Conservation (phyloP, 768 basidiomycete genomes). For the Pleurotus djamor region DNA sequence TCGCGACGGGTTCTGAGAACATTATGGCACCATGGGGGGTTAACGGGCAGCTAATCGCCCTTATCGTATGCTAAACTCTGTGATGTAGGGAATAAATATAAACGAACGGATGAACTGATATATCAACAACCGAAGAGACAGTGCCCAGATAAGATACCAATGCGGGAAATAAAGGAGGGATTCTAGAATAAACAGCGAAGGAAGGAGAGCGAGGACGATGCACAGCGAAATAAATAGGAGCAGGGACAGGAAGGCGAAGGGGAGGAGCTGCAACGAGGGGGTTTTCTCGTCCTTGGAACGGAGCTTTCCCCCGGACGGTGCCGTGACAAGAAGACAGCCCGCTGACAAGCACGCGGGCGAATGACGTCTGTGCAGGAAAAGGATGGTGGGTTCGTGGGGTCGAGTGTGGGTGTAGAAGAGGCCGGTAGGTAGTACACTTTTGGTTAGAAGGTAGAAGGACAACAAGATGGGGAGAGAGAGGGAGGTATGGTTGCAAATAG, state of each 20-base stretch:
- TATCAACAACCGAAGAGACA: not conserved
- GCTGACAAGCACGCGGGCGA: not conserved
- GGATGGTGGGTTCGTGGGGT: not conserved
- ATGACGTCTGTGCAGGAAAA: not conserved
- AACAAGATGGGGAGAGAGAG: not conserved
- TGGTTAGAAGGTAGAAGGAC: constrained; percentile 1
- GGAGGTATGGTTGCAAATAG: not conserved
- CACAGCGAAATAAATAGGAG: not conserved
- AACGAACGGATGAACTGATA: not conserved
- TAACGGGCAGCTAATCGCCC: not conserved
- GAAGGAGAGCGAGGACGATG: not conserved
- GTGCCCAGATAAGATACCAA: not conserved
- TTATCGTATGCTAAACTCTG: not conserved
- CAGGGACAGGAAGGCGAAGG: not conserved
- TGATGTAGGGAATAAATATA: not conserved
- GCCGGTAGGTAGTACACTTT: not conserved
- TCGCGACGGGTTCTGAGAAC: not conserved
- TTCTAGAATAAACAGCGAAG: not conserved
- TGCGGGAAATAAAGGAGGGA: not conserved
- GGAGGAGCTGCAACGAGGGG: not conserved
- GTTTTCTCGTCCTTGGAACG: not conserved
- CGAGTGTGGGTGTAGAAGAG: not conserved
- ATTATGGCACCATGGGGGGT: not conserved
- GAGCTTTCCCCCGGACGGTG: not conserved
- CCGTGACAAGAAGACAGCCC: not conserved